Conservation (phyloP, 371 early-diverging fungal genomes). For the Lichtheimia ramosa region DNA sequence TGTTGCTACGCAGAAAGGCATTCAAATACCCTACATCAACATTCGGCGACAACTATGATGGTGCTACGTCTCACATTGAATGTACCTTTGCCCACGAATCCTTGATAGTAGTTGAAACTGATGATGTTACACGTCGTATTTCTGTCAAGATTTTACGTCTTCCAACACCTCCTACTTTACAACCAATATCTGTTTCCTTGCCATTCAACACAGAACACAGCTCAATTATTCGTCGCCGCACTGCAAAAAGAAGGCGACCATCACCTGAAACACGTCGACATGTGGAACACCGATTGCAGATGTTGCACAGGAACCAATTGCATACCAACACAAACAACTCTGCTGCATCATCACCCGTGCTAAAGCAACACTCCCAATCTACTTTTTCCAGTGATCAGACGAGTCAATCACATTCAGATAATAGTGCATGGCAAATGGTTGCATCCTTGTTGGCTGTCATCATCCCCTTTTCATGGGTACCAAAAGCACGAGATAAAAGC, state of each 20-base stretch:
- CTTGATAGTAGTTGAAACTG: slow-evolving; percentile 14
- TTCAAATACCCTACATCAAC: slow-evolving; percentile 12
- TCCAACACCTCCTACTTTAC: slow-evolving; percentile 5
- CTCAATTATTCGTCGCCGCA: background rate
- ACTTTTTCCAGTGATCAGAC: too few relatives aligned
- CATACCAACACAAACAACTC: slow-evolving; percentile 3
- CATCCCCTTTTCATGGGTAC: too few relatives aligned
- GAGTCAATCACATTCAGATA: too few relatives aligned
- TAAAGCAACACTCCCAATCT: too few relatives aligned
- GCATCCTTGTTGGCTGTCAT: too few relatives aligned
- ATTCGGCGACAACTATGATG: background rate
- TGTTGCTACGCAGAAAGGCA: slow-evolving; percentile 4
- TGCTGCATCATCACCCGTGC: background rate
- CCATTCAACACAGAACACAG: background rate
- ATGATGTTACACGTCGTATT: slow-evolving; percentile 13
- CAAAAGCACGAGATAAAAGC: too few relatives aligned
- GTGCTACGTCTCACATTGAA: background rate
- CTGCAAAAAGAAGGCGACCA: slow-evolving; percentile 4
- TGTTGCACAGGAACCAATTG: background rate
- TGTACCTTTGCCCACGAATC: slow-evolving; percentile 17
- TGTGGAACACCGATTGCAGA: slow-evolving; percentile 10
- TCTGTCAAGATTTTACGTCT: slow-evolving; percentile 10
- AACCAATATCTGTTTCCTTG: slow-evolving; percentile 4
- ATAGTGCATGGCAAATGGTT: too few relatives aligned
- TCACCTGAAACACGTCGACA: slow-evolving; percentile 5